Percentiles rank a stretch among this genome's conserved stretches.
These are phyloP conservation scores for Brassica carinata DNA, from an alignment of 345 rosid species.

Conservation along the genomic window DNA sequence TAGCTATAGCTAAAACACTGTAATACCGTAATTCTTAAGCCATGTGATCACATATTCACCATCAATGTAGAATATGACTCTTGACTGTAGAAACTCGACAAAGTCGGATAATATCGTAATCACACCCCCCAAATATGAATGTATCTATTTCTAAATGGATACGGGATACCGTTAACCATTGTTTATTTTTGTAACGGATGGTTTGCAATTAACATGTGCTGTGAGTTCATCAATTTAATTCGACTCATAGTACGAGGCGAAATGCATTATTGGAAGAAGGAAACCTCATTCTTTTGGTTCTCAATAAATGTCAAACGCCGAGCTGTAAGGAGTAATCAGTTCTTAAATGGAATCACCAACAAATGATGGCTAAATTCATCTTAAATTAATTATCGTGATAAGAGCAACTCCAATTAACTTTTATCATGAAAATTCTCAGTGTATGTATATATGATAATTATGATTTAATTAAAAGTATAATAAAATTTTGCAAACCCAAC, in stretches of 20 bases:
- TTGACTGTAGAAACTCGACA: conserved; percentile 28
- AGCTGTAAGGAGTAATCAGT: conserved; percentile 2
- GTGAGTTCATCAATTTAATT: not conserved
- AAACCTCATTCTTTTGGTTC: not conserved
- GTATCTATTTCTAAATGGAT: not conserved
- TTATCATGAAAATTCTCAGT: too few species aligned
- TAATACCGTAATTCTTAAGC: not conserved
- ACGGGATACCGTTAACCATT: not conserved
- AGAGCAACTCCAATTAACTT: too few species aligned
- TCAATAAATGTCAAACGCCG: conserved; percentile 23
- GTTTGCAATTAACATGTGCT: not conserved
- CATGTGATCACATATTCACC: not conserved
- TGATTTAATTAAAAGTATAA: too few species aligned
- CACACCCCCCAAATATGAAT: not conserved
- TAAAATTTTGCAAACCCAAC: too few species aligned
- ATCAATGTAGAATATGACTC: not conserved
- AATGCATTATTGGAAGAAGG: not conserved
- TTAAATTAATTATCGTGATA: not conserved
- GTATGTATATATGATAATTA: too few species aligned
- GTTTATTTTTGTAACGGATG: not conserved
- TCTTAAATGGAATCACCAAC: conserved; percentile 15
- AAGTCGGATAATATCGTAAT: not conserved
- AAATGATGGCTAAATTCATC: not conserved
- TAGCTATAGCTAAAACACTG: not conserved
- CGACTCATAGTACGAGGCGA: not conserved